These are phyloP conservation scores for Pythium dissimile DNA, from an alignment of 352 stramenopile genomes.

Conservation along the genomic window DNA sequence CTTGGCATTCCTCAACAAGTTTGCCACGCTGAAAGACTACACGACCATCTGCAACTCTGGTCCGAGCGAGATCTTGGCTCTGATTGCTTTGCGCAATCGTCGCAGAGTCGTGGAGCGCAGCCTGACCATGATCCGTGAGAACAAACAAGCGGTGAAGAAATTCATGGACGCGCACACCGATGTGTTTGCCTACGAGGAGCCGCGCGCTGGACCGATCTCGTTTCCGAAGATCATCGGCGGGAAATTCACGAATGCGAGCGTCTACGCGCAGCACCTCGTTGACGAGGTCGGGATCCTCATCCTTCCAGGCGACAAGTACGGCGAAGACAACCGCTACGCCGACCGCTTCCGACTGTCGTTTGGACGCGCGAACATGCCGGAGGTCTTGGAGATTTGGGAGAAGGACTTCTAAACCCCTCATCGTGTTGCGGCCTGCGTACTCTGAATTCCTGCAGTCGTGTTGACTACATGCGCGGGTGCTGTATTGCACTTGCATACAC, in stretches of 20 bases:
- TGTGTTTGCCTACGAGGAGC: constrained; percentile 34
- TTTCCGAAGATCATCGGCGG: constrained; percentile 28
- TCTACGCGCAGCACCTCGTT: constrained; percentile 31
- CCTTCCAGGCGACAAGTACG: constrained; percentile 34
- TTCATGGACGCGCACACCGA: constrained; percentile 36
- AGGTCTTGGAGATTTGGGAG: constrained; percentile 29
- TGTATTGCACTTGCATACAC: too few species aligned
- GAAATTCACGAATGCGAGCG: background rate
- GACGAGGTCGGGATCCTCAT: constrained; percentile 32
- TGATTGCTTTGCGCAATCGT: constrained; percentile 46
- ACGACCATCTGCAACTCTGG: constrained; percentile 62
- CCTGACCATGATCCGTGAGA: constrained; percentile 25
- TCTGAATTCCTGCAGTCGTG: too few species aligned
- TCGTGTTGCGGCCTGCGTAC: too few species aligned
- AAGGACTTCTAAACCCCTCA: constrained; percentile 17
- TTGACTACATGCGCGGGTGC: too few species aligned
- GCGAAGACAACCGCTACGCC: constrained; percentile 6
- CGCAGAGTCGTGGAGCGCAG: constrained; percentile 27
- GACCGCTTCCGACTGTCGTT: constrained; percentile 35
- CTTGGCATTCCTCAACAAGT: constrained; percentile 22
- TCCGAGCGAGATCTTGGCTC: constrained; percentile 55
- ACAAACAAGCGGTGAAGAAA: constrained; percentile 17
- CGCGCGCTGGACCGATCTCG: constrained; percentile 29
- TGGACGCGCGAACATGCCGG: constrained; percentile 28
- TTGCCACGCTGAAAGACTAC: constrained; percentile 64